Evolutionary conservation across 371 early-diverging fungal genomes (phyloP).

Genomic region (Saksenaea vasiformis): DNA sequence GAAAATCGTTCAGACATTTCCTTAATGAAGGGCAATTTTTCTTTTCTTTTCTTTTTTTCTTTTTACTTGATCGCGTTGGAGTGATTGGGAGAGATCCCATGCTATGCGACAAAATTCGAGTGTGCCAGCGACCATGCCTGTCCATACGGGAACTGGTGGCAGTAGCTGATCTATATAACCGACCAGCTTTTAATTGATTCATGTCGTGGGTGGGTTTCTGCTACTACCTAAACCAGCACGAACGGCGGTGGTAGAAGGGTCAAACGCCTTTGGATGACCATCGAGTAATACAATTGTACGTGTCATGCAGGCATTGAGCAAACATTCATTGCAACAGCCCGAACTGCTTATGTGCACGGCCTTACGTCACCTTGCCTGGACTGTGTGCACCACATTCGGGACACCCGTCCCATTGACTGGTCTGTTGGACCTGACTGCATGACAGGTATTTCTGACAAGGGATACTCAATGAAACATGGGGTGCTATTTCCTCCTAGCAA

Average conservation of each 20-base stretch:
- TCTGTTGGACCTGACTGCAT: no score
- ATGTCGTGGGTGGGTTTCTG: neutral
- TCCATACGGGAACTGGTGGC: conserved; percentile 36
- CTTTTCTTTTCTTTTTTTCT: neutral
- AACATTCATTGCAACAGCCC: no score
- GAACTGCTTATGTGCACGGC: no score
- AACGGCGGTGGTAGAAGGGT: neutral
- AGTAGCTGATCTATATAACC: conserved; percentile 25
- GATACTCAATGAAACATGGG: no score
- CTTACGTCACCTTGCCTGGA: no score
- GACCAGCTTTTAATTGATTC: neutral
- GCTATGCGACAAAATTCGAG: conserved; percentile 35
- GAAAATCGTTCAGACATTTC: neutral
- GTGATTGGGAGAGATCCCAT: conserved; percentile 22
- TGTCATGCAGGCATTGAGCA: neutral
- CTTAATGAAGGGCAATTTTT: no score
- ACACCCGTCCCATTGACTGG: no score
- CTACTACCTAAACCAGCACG: neutral
- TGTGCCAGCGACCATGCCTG: conserved; percentile 37
- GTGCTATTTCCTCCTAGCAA: no score
- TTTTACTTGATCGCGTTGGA: neutral
- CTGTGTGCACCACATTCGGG: no score
- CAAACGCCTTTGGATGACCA: neutral
- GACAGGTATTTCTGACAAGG: no score
- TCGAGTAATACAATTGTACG: neutral